These are phyloP conservation scores for Camelina laxa DNA, from an alignment of 345 rosid species.

Conservation along the genomic window DNA sequence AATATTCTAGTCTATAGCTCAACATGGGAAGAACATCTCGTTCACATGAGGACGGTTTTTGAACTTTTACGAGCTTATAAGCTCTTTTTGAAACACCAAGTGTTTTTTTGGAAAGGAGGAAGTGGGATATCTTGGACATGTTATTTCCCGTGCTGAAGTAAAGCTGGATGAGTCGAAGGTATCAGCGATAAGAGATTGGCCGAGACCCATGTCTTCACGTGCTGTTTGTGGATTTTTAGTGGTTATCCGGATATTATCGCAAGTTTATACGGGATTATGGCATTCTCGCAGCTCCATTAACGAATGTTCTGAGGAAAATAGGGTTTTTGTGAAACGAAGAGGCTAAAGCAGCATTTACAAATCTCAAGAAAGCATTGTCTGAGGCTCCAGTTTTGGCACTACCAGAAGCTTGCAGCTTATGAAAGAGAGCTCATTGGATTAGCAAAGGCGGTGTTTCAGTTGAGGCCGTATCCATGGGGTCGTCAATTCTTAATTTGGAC, in stretches of 20 bases:
- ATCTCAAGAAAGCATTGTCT: not conserved
- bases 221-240: not conserved
- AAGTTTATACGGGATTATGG: not conserved
- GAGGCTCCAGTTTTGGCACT: not conserved
- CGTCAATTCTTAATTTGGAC: not conserved
- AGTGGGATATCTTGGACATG: no score
- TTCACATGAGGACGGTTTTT: not conserved
- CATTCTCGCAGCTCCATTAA: not conserved
- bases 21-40: no score
- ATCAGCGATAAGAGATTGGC: no score
- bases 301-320: rapidly evolving
- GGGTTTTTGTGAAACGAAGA: not conserved
- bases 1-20: no score
- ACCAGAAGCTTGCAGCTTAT: not conserved
- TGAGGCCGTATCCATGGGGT: not conserved
- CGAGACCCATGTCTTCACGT: no score
- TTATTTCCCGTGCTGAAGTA: no score
- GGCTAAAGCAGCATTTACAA: not conserved
- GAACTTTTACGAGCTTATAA: not conserved
- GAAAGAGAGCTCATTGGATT: not conserved
- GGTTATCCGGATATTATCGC: not conserved
- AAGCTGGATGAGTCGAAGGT: no score
- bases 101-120: not conserved
- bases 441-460: not conserved
- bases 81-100: not conserved